Evolutionary conservation across 73 alveolate species (phyloP), one percentile per base, ranked within the genome.

Genomic region (Urostyla sp.): DNA sequence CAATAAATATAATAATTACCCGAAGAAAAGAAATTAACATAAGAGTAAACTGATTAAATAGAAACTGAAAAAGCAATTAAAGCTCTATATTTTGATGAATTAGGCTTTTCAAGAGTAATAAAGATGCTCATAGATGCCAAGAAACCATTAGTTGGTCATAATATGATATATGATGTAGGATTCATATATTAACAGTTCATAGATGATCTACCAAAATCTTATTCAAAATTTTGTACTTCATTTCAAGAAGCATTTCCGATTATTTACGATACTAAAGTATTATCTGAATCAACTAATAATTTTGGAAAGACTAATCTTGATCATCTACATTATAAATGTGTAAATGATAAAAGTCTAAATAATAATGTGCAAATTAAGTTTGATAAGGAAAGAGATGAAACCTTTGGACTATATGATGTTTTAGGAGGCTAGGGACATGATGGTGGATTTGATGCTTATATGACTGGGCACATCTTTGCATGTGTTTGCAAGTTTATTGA

Each of bases 61-160:
- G 75, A 44, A 43, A 69, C 56, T 56, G 87, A 60, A 37, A 72
- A 67, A 21, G 77, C 53, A 56, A 74, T 77, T 24, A 69, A 46
- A 24, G 74, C 83, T 54, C 59, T 92, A 63, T 54, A 56, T 44
- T 48, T 85, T 30, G 55, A 66, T 34, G 98, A 93, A 77, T 58
- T 84, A 40, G 98, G 98, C 6, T 93, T 93, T 60, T 72, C 94
- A 32, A 69, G 44, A 13, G 90, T 87, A 44, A 85, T 94, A 18
- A 87, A 92, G 38, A 46, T 75, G 45, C 54, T 94, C 48, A 61
- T 90, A 38, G 75, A 94, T 27, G 56, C 91, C 34, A 90, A 90
- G 87, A 86, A 84, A 58, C 98, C 99, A 8, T 72, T 94, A 0
- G 86, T 94, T 15, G 99, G 99, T 0, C 99, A 94, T 85, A 92